Conservation (phyloP, 495 filamentous ascomycete species). For the Usnea hakonensis region DNA sequence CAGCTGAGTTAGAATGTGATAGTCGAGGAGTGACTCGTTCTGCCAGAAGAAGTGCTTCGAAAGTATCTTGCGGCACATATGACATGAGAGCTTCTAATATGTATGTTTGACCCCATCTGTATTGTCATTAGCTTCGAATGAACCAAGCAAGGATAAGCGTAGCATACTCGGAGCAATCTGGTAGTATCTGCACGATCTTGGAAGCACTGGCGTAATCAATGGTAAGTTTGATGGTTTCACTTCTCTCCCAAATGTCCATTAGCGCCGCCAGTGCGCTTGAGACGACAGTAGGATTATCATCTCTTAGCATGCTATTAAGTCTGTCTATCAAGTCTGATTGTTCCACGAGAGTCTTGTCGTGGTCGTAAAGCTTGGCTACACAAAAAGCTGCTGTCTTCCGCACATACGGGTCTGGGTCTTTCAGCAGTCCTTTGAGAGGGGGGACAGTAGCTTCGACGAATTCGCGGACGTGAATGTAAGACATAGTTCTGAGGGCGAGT, state of each 20-base stretch:
- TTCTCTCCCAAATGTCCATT: conserved; percentile 98
- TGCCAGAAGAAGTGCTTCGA: conserved; percentile 80
- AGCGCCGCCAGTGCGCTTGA: conserved; percentile 85
- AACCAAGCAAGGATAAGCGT: too few relatives aligned
- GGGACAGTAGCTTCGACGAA: conserved; percentile 88
- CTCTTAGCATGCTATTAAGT: conserved; percentile 80
- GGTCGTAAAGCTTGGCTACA: conserved; percentile 96
- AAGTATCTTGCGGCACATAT: conserved; percentile 86
- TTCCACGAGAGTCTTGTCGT: conserved; percentile 86
- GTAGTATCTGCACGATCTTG: conserved; percentile 92
- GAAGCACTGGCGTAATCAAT: conserved; percentile 96
- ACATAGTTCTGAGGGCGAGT: conserved; percentile 87
- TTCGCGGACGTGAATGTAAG: conserved; percentile 93
- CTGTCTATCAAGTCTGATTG: conserved; percentile 84
- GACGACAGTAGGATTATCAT: conserved; percentile 96
- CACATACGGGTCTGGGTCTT: conserved; percentile 89
- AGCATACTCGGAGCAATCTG: conserved; percentile 91
- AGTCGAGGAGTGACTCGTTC: conserved; percentile 90
- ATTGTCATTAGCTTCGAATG: conserved; percentile 27
- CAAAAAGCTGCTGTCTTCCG: conserved; percentile 95
- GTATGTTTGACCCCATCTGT: conserved; percentile 96
- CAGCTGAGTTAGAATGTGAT: conserved; percentile 92
- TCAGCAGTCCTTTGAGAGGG: conserved; percentile 73
- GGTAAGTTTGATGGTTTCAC: conserved; percentile 93
- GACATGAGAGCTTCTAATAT: conserved; percentile 98